Conservation (phyloP, 164 flowering plant species). For the Litsea cubeba region DNA sequence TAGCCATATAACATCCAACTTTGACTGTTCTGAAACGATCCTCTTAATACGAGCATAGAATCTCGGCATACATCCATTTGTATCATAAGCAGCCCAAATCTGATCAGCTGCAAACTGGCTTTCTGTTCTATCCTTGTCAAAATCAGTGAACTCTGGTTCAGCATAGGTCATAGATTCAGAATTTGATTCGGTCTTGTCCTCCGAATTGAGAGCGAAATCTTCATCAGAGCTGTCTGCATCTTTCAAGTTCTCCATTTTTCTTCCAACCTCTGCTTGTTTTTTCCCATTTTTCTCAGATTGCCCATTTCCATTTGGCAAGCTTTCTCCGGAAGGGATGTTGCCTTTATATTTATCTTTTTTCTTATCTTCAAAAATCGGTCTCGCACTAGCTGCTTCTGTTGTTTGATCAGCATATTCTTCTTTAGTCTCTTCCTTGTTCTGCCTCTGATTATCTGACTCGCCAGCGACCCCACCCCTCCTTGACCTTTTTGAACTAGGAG, state of each 20-base stretch:
- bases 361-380: not conserved
- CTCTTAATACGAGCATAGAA: slow-evolving; percentile 63
- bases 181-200: not conserved
- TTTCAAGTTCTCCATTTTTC: slow-evolving; percentile 3
- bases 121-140: slow-evolving; percentile 46
- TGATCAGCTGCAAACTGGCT: slow-evolving; percentile 51
- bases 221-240: not conserved
- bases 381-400: not conserved
- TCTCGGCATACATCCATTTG: slow-evolving; percentile 80
- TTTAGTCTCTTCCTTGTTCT: slow-evolving; percentile 12
- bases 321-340: slow-evolving; percentile 13
- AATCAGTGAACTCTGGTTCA: slow-evolving; percentile 66
- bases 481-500: slow-evolving; percentile 18
- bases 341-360: slow-evolving; percentile 12
- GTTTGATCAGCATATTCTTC: slow-evolving; percentile 1
- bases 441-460: slow-evolving; percentile 14
- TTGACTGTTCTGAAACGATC: slow-evolving; percentile 38
- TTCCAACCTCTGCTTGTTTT: slow-evolving; percentile 6
- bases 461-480: slow-evolving; percentile 21
- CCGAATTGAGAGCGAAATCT: not conserved
- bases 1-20: slow-evolving; percentile 67
- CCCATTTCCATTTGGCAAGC: slow-evolving; percentile 14
- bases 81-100: slow-evolving; percentile 82
- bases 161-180: slow-evolving; percentile 26
- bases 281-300: slow-evolving; percentile 8